phyloP scores from a whole-genome alignment of 192 early-diverging fungal species.

The Powellomyces hirtus region DNA sequence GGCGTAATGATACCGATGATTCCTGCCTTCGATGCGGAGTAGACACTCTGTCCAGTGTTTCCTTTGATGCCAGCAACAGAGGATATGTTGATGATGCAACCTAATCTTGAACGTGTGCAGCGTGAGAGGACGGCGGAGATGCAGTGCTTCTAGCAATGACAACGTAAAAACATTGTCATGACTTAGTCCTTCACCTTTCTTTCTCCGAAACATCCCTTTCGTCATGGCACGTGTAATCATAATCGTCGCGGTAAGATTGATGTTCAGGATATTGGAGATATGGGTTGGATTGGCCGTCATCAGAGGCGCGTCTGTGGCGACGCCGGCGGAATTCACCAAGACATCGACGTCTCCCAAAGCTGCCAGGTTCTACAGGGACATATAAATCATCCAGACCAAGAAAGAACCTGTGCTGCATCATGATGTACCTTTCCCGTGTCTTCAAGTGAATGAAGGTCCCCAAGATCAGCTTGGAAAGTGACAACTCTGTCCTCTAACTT shows the following conservation, averaged over 20 bases:
- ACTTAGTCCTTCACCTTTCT: background rate
- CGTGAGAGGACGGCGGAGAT: too few species aligned
- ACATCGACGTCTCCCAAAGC: background rate
- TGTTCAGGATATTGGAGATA: background rate
- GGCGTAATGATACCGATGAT: conserved; percentile 57
- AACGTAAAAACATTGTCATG: too few species aligned
- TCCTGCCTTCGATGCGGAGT: conserved; percentile 85
- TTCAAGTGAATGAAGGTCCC: too few species aligned
- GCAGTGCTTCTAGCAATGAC: too few species aligned
- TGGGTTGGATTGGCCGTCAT: background rate
- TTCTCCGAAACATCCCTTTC: background rate
- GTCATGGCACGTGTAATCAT: background rate
- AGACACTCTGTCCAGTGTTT: conserved; percentile 70
- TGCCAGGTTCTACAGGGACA: background rate
- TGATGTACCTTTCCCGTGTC: too few species aligned
- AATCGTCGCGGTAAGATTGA: conserved; percentile 3
- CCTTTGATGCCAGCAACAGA: conserved; percentile 75
- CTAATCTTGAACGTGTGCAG: too few species aligned
- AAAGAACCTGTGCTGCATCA: too few species aligned
- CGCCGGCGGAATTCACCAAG: background rate
- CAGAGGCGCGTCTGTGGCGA: background rate
- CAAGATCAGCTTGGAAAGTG: too few species aligned
- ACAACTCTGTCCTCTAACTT: too few species aligned
- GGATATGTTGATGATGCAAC: conserved; percentile 80
- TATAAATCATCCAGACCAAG: too few species aligned